phyloP scores from a whole-genome alignment of 2,329 filamentous ascomycete species.

The Apiospora hydei region DNA sequence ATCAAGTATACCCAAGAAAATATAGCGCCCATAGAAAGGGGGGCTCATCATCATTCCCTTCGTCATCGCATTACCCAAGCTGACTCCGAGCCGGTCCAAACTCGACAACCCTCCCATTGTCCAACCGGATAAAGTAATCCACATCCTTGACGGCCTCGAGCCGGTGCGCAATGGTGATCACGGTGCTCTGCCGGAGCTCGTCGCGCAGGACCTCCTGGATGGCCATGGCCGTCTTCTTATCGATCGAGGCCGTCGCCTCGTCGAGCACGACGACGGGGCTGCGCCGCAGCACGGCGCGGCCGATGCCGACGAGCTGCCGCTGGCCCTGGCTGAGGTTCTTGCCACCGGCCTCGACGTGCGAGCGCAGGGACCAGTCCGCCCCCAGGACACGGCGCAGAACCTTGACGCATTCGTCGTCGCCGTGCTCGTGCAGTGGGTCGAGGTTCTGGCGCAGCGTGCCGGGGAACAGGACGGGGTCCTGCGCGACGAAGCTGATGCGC shows the following conservation, averaged over 20 bases:
- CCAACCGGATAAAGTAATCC: conserved; percentile 61
- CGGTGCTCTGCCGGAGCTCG: conserved; percentile 63
- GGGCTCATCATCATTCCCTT: not conserved
- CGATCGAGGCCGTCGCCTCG: conserved; percentile 70
- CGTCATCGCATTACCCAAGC: not conserved
- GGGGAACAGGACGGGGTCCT: conserved; percentile 68
- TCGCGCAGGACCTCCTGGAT: conserved; percentile 65
- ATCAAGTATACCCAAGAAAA: not conserved
- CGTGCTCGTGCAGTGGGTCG: conserved; percentile 69
- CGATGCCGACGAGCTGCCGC: conserved; percentile 67
- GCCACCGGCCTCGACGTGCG: conserved; percentile 64
- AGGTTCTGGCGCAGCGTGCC: conserved; percentile 69
- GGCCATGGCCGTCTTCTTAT: conserved; percentile 62
- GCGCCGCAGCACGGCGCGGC: conserved; percentile 64
- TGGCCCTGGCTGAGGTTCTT: conserved; percentile 70
- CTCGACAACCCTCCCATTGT: conserved; percentile 58
- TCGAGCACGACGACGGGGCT: conserved; percentile 70
- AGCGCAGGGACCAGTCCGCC: conserved; percentile 53
- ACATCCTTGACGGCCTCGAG: conserved; percentile 68
- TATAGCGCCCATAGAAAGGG: not conserved
- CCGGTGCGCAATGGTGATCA: conserved; percentile 72
- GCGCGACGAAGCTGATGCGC: conserved; percentile 68
- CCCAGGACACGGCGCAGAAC: conserved; percentile 68
- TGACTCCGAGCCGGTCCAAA: conserved; percentile 47
- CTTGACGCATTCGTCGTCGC: conserved; percentile 56